These are phyloP conservation scores for Kingdonia uniflora DNA, from an alignment of 164 flowering plant species.

Conservation along the genomic window DNA sequence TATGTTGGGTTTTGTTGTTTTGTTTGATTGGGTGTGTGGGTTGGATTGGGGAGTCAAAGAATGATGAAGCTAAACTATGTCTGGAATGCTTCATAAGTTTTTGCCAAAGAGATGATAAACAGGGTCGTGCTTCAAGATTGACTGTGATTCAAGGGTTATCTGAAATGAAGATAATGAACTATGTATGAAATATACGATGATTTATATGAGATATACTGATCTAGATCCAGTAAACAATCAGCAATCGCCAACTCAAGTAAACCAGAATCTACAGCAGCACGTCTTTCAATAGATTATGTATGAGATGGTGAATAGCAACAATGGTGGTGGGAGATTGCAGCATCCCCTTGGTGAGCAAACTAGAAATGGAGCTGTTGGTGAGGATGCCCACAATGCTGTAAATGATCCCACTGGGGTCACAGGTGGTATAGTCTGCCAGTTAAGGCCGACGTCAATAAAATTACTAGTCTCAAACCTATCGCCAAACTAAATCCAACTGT, in stretches of 20 bases:
- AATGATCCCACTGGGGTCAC: conserved; percentile 6
- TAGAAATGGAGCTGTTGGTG: conserved; percentile 14
- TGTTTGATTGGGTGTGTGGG: too few species aligned
- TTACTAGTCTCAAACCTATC: conserved; percentile 48
- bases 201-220: too few species aligned
- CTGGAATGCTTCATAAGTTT: too few species aligned
- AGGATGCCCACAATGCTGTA: conserved; percentile 9
- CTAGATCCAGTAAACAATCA: too few species aligned
- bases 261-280: conserved; percentile 55
- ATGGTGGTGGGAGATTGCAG: conserved; percentile 19
- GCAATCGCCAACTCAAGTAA: conserved; percentile 31
- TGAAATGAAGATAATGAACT: too few species aligned
- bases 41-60: too few species aligned
- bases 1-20: too few species aligned
- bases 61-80: too few species aligned
- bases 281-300: conserved; percentile 79
- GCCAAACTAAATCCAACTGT: conserved; percentile 43
- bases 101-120: too few species aligned
- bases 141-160: too few species aligned
- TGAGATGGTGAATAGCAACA: conserved; percentile 45
- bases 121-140: too few species aligned
- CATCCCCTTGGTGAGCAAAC: conserved; percentile 35
- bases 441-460: conserved; percentile 24
- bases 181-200: too few species aligned
- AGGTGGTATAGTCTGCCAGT: conserved; percentile 7